Conservation (phyloP, 2,329 filamentous ascomycete species). For the Juglanconis oblonga region DNA sequence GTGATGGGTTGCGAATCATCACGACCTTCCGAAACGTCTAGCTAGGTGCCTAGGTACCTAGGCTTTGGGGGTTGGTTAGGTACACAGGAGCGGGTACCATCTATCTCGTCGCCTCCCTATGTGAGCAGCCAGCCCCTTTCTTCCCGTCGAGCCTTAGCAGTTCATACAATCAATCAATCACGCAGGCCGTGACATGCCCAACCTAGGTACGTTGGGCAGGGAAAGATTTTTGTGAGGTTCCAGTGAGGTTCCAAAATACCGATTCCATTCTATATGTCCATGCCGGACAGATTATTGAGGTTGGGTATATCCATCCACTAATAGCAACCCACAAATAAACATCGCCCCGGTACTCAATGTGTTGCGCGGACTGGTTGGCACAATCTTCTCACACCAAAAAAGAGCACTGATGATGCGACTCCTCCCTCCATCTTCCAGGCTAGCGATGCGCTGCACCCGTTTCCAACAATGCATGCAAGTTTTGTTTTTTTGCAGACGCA, state of each 20-base stretch:
- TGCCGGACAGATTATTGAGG: neutral
- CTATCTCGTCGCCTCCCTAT: too few species aligned
- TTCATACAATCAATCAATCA: too few species aligned
- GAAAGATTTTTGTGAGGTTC: too few species aligned
- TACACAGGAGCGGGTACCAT: too few species aligned
- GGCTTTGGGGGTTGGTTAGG: too few species aligned
- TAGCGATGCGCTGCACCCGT: neutral
- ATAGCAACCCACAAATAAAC: slow-evolving; percentile 1
- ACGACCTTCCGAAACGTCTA: too few species aligned
- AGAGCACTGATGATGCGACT: neutral
- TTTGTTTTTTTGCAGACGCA: neutral
- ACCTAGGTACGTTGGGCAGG: neutral
- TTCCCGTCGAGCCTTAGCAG: too few species aligned
- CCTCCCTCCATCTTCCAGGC: neutral
- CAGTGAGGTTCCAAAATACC: neutral
- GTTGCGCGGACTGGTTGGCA: neutral
- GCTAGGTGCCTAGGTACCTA: too few species aligned
- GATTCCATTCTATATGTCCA: neutral
- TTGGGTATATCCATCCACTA: slow-evolving; percentile 11
- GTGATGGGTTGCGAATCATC: too few species aligned
- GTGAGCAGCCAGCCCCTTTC: too few species aligned
- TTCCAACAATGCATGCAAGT: neutral
- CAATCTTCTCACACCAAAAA: neutral
- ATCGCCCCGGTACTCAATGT: neutral
- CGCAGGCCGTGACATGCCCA: neutral